Percentiles rank a stretch among this genome's conserved stretches.
phyloP scores from a whole-genome alignment of 176 grass and related monocot species.

The Chloris gayana region DNA sequence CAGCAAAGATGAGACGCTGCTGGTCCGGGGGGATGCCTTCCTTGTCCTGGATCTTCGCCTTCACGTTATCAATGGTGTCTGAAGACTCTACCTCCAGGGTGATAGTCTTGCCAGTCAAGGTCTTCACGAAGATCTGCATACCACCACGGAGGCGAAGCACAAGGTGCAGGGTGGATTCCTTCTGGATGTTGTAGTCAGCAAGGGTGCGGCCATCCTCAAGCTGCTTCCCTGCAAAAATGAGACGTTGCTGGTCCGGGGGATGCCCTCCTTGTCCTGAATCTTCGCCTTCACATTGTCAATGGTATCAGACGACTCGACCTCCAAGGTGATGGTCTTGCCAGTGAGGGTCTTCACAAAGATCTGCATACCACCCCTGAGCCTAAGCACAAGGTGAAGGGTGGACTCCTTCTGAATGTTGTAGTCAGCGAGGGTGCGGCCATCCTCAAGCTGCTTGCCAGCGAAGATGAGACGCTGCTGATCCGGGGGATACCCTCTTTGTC shows the following conservation, averaged over 20 bases:
- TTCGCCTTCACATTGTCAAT: conserved; percentile 79
- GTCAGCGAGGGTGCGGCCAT: conserved; percentile 44
- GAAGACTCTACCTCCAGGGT: no score
- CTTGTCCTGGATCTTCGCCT: no score
- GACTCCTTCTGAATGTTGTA: conserved; percentile 87
- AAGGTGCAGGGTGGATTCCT: conserved; percentile 70
- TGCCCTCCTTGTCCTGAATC: conserved; percentile 92
- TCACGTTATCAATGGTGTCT: no score
- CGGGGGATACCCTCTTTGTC: conserved; percentile 73
- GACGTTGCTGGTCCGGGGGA: no score
- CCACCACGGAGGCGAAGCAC: no score
- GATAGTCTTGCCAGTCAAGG: no score
- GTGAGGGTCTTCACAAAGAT: conserved; percentile 86
- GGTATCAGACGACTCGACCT: conserved; percentile 68
- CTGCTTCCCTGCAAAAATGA: no score
- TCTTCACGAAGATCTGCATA: no score
- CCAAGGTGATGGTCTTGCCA: conserved; percentile 77
- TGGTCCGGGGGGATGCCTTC: conserved; percentile 78
- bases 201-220: conserved; percentile 74
- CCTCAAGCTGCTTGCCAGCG: conserved; percentile 67
- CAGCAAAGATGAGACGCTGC: conserved; percentile 67
- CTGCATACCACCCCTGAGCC: conserved; percentile 57
- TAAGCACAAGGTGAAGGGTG: conserved; percentile 32
- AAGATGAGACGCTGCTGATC: conserved; percentile 81
- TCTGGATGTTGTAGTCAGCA: conserved; percentile 71